A percentile compares a stretch with the other conserved stretches of the same genome.
phyloP scores from a whole-genome alignment of 768 basidiomycete genomes.

The Trichaptum fuscoviolaceum region DNA sequence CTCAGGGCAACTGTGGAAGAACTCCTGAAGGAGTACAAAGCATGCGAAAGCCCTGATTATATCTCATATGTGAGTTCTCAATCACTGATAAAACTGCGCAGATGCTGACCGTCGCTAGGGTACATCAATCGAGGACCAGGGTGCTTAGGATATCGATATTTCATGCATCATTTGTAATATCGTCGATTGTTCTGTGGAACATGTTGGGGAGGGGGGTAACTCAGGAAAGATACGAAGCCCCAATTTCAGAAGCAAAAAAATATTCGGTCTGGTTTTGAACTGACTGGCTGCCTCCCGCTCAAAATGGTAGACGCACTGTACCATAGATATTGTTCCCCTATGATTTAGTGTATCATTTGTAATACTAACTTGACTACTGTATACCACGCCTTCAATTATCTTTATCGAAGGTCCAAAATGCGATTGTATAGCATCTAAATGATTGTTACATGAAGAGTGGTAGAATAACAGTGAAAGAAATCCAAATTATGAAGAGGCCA shows the following conservation, averaged over 20 bases:
- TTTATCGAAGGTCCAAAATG: neutral
- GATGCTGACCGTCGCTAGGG: neutral
- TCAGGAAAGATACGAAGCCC: no score
- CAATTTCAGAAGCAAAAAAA: no score
- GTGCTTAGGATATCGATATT: neutral
- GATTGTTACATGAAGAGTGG: neutral
- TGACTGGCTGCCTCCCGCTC: no score
- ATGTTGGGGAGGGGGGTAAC: no score
- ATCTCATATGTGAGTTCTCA: slow-evolving; percentile 67
- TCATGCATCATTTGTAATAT: neutral
- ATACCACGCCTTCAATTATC: neutral
- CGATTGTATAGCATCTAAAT: slow-evolving; percentile 1
- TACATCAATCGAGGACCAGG: neutral
- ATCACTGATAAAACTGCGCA: neutral
- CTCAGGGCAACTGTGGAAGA: slow-evolving; percentile 80
- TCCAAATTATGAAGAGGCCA: slow-evolving; percentile 27
- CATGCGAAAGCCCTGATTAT: slow-evolving; percentile 93
- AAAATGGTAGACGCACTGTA: no score
- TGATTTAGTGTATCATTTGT: neutral
- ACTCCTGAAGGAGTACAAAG: slow-evolving; percentile 89
- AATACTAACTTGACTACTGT: neutral
- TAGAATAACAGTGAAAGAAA: neutral
- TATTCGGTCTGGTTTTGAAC: no score
- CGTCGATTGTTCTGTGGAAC: neutral
- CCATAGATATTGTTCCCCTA: no score